A percentile compares a stretch with the other conserved stretches of the same genome.
These are phyloP conservation scores for Ceratocystis albifundus DNA, from an alignment of 2,329 filamentous ascomycete species.

Conservation along the genomic window DNA sequence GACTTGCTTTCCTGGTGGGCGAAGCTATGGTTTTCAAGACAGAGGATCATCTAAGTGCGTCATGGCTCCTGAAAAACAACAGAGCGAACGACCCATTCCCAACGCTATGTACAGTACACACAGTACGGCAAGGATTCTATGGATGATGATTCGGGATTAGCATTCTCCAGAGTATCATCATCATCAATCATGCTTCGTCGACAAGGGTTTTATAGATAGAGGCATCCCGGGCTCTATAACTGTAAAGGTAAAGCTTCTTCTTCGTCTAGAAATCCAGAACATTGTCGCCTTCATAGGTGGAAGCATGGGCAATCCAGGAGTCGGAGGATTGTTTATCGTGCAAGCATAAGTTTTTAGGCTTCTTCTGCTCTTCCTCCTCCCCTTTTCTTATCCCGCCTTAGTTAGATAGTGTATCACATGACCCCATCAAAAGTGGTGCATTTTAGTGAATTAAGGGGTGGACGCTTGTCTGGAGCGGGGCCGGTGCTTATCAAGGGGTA, in stretches of 20 bases:
- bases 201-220: no score
- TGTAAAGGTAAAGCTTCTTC: neutral
- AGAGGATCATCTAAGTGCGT: no score
- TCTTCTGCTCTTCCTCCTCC: neutral
- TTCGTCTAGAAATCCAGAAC: neutral
- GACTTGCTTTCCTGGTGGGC: no score
- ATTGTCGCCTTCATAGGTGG: neutral
- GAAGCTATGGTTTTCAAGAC: no score
- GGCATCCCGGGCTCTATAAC: neutral
- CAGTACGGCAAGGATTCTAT: no score
- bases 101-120: no score
- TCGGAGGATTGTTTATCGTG: neutral
- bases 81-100: no score
- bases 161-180: no score
- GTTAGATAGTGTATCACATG: neutral
- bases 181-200: no score
- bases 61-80: no score
- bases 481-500: constrained; percentile 5
- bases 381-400: no score
- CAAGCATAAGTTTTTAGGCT: neutral
- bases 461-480: neutral
- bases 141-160: no score
- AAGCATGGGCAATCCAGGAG: neutral
- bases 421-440: neutral
- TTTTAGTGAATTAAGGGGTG: neutral